These are phyloP conservation scores for Nyssa sinensis DNA, from an alignment of 148 eudicot species.

Conservation along the genomic window DNA sequence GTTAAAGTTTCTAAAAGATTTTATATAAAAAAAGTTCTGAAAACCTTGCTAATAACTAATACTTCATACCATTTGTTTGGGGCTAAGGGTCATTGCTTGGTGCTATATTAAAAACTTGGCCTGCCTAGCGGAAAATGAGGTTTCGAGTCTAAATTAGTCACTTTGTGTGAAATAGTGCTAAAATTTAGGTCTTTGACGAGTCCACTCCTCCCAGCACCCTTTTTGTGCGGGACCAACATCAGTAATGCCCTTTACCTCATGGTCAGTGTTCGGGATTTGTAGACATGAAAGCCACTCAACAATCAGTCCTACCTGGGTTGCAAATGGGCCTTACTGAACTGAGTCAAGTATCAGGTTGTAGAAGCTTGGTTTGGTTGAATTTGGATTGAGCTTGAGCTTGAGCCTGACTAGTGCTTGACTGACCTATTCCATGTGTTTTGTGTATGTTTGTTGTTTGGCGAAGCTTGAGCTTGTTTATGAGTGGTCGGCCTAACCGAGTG, in stretches of 20 bases:
- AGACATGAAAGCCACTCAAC: not conserved
- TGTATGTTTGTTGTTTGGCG: not conserved
- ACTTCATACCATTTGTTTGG: not conserved
- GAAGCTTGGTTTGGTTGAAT: not conserved
- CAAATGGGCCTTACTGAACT: not conserved
- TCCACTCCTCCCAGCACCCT: too few relatives aligned
- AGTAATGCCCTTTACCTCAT: too few relatives aligned
- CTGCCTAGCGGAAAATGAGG: too few relatives aligned
- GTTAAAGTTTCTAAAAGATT: too few relatives aligned
- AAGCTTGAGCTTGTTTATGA: not conserved
- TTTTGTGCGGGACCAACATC: too few relatives aligned
- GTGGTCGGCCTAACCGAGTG: too few relatives aligned
- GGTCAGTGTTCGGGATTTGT: not conserved
- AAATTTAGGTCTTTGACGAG: too few relatives aligned
- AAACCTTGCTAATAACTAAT: not conserved
- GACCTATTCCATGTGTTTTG: not conserved
- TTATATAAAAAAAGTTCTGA: too few relatives aligned
- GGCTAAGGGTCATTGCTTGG: too few relatives aligned
- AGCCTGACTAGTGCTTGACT: not conserved
- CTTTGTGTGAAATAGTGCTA: too few relatives aligned
- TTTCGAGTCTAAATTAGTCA: too few relatives aligned
- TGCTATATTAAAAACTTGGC: too few relatives aligned
- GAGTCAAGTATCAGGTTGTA: not conserved
- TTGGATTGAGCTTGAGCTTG: not conserved
- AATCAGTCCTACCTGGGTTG: not conserved